Conservation (phyloP, 139 green algal genomes). For the Chlamydomonas urium region DNA sequence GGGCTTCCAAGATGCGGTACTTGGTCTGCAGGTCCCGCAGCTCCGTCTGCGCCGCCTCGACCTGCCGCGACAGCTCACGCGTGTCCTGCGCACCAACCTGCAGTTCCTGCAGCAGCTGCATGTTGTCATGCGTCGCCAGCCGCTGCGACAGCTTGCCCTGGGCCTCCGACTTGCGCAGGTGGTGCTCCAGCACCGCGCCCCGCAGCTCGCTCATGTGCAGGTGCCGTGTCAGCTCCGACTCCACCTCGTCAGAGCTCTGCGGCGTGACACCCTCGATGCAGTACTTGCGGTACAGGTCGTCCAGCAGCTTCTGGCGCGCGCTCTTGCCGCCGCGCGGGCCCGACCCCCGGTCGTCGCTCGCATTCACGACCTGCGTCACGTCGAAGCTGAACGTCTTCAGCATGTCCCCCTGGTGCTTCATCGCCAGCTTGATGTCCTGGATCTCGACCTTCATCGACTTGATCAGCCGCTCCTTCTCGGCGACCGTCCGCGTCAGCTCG, state of each 20-base stretch:
- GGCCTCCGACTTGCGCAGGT: neutral
- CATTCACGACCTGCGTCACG: slow-evolving; percentile 11
- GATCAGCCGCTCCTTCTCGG: slow-evolving; percentile 7
- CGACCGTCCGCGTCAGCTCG: neutral
- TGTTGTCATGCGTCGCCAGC: slow-evolving; percentile 17
- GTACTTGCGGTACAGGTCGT: slow-evolving; percentile 22
- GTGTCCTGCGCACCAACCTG: slow-evolving; percentile 18
- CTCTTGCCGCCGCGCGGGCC: neutral
- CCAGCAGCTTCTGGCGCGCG: neutral
- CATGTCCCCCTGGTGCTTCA: slow-evolving; percentile 1
- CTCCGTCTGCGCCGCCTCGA: slow-evolving; percentile 2
- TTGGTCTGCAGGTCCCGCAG: slow-evolving; percentile 19
- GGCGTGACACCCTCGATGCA: neutral
- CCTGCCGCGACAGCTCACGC: neutral
- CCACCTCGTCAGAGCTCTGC: slow-evolving; percentile 12
- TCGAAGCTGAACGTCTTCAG: slow-evolving; percentile 16
- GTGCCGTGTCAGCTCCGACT: slow-evolving; percentile 18
- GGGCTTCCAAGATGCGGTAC: too few species aligned
- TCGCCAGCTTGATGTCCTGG: slow-evolving; percentile 9
- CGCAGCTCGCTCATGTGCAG: slow-evolving; percentile 28
- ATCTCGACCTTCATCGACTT: slow-evolving; percentile 3
- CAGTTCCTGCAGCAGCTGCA: slow-evolving; percentile 34
- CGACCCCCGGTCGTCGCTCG: slow-evolving; percentile 6
- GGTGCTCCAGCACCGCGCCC: slow-evolving; percentile 17
- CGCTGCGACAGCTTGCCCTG: neutral